Base-by-base conservation (phyloP, 2,329 filamentous ascomycete genomes). In the Diaporthe eres region DNA sequence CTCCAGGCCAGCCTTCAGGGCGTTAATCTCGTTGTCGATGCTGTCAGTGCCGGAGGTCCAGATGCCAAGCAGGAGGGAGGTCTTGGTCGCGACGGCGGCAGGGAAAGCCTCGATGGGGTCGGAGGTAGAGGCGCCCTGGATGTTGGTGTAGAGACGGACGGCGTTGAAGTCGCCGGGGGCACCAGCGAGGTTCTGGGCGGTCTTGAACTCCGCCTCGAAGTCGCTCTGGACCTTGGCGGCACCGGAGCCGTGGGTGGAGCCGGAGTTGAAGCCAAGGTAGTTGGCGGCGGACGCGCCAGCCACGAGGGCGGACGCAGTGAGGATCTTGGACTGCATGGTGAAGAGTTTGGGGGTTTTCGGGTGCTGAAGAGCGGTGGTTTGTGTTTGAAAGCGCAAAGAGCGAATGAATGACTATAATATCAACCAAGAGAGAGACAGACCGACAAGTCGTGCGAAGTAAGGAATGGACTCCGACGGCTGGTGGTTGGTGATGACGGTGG, bases 61-160 rank as follows among this genome's bases (percentile, higher is more conserved):
- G 70, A 98, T 87, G 79, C 95, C 95, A 17, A 98, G 91, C 15
- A 98, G 90, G 37, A 98, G 89, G 58, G 89, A 89, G 2, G 94
- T 97, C 80, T 95, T 90, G 81, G 94, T 94, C 79, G 89, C 90
- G 84, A 98, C 95, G 80, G 95, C 95, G 58, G 95, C 95, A 57
- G 93, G 93, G 77, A 98, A 95, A 78, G 93, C 94, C 55, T 89
- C 87, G 81, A 94, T 95, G 80, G 91, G 88, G 42, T 88, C 88
- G 84, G 89, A 92, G 78, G 89, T 84, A 8, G 93, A 92, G 78
- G 91, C 92, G 37, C 85, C 90, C 88, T 95, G 93, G 67, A 94
- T 88, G 89, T 91, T 94, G 79, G 93, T 95, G 85, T 93, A 95
- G n/a, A 95, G 87, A 76, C 94, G 91, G 58, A 92, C 93, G 76